Percentiles rank a stretch among this genome's conserved stretches.
Conservation (phyloP, 106 monocot genomes). For the Dendrobium chrysotoxum region DNA sequence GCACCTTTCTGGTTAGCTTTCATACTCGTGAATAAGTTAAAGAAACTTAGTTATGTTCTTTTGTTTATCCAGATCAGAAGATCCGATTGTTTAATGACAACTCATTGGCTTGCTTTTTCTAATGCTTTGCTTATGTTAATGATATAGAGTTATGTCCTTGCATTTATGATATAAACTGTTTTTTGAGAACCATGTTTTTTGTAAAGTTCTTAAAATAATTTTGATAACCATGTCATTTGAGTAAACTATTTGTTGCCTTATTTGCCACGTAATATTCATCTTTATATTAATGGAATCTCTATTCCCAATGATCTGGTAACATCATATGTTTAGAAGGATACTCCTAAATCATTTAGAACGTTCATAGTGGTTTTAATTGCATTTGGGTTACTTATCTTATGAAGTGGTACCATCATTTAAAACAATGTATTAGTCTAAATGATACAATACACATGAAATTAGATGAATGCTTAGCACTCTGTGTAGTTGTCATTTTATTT, state of each 20-base stretch:
- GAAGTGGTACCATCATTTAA: not conserved
- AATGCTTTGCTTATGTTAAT: not conserved
- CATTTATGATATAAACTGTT: no score
- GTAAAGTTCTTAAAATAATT: no score
- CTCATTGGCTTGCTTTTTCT: not conserved
- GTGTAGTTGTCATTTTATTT: no score
- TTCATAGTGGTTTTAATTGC: not conserved
- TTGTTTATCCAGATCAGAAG: not conserved
- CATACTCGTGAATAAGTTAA: not conserved
- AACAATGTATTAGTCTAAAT: not conserved
- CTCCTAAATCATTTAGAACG: not conserved
- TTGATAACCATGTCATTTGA: no score
- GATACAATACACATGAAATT: no score
- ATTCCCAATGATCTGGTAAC: no score
- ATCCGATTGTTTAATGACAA: not conserved
- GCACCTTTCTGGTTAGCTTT: constrained; percentile 78
- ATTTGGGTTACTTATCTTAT: not conserved
- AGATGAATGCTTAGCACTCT: no score
- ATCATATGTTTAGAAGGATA: no score
- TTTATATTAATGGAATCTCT: no score
- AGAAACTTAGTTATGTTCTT: not conserved
- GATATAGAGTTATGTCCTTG: not conserved
- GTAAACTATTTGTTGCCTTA: no score
- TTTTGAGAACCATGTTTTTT: no score
- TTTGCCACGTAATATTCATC: no score